phyloP scores from a whole-genome alignment of 768 basidiomycete species.

The Leccinum subtestaceum region DNA sequence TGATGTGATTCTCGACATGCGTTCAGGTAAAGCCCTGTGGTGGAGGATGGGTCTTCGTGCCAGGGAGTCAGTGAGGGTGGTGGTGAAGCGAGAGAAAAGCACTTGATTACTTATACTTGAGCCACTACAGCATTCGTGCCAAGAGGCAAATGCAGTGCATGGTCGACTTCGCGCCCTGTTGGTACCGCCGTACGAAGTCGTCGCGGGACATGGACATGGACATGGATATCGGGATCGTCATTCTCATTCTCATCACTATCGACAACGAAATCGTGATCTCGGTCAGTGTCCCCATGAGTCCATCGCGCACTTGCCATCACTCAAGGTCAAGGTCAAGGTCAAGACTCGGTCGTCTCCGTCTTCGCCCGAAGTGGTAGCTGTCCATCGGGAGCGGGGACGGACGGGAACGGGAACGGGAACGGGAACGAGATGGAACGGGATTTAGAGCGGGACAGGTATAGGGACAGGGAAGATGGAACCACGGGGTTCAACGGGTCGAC shows the following conservation, averaged over 20 bases:
- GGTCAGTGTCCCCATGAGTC: neutral
- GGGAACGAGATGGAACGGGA: no score
- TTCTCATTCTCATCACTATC: neutral
- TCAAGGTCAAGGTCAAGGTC: neutral
- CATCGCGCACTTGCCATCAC: neutral
- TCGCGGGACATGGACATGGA: neutral
- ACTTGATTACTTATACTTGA: no score
- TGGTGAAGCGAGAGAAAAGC: no score
- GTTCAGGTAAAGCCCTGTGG: no score
- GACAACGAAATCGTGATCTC: neutral
- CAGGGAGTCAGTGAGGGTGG: no score
- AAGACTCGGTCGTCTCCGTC: neutral
- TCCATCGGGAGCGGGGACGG: neutral
- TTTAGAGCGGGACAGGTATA: no score
- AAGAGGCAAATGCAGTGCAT: no score
- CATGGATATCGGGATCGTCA: neutral
- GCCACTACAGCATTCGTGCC: no score
- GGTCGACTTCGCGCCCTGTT: neutral
- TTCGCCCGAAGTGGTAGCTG: neutral
- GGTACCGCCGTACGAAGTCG: neutral
- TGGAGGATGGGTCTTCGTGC: no score
- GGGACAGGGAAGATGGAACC: neutral
- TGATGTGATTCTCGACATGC: no score
- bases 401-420: no score
- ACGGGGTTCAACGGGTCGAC: neutral